These are phyloP conservation scores for Pseudisothecium myosuroides DNA, from an alignment of 225 moss, liverwort and hornwort genomes.

Conservation along the genomic window DNA sequence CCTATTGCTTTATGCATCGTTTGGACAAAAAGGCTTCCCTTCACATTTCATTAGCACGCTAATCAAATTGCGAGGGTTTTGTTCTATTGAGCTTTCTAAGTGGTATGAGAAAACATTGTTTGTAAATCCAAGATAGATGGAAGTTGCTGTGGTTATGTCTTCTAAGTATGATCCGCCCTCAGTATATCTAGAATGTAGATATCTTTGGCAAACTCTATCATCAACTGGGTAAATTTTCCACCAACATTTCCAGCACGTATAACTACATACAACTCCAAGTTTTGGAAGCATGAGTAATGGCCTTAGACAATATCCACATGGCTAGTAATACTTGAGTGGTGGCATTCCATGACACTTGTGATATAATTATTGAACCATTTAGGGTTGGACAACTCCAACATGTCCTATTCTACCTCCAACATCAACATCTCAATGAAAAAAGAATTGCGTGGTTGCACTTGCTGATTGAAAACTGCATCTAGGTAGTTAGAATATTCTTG, in stretches of 20 bases:
- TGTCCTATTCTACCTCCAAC: not conserved
- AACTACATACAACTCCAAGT: not conserved
- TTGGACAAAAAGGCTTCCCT: not conserved
- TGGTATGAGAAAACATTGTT: too few relatives aligned
- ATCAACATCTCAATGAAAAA: not conserved
- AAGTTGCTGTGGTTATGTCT: not conserved
- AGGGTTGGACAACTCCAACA: not conserved
- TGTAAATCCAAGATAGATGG: not conserved
- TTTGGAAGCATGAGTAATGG: not conserved
- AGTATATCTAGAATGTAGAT: not conserved
- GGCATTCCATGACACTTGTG: not conserved
- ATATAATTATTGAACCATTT: not conserved
- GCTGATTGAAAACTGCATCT: too few relatives aligned
- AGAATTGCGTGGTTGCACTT: not conserved
- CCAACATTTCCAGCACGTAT: not conserved
- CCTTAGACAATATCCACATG: not conserved
- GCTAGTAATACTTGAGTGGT: fast-evolving
- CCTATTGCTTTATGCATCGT: not conserved
- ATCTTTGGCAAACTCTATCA: not conserved
- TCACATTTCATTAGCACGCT: not conserved
- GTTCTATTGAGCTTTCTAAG: not conserved
- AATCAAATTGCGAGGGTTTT: not conserved
- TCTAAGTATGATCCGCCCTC: not conserved
- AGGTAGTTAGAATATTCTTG: not conserved
- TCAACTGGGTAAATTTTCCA: not conserved